phyloP scores from a whole-genome alignment of 345 rosid species.

The Aethionema arabicum region DNA sequence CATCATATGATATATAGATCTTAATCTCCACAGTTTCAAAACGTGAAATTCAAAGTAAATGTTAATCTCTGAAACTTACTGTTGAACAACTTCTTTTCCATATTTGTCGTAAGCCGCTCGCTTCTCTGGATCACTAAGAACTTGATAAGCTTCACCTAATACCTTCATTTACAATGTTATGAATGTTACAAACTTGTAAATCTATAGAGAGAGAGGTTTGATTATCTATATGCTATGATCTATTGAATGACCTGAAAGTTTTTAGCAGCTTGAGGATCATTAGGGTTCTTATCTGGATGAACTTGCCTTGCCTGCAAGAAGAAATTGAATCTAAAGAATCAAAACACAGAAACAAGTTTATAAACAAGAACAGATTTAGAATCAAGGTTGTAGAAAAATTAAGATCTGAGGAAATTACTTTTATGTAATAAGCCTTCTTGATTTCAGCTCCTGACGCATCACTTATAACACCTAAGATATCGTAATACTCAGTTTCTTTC shows the following conservation, averaged over 20 bases:
- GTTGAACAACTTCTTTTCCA: slow-evolving; percentile 77
- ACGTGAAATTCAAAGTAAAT: no score
- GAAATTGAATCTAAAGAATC: slow-evolving; percentile 1
- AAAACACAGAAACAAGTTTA: not conserved
- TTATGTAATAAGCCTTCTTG: slow-evolving; percentile 87
- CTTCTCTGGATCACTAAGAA: slow-evolving; percentile 85
- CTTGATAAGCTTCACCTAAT: slow-evolving; percentile 95
- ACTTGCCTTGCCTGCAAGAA: slow-evolving; percentile 73
- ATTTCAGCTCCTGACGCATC: slow-evolving; percentile 76
- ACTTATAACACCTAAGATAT: slow-evolving; percentile 62
- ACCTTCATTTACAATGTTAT: slow-evolving; percentile 43
- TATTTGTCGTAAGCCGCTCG: slow-evolving; percentile 77
- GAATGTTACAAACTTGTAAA: slow-evolving; percentile 9
- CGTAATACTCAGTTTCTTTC: slow-evolving; percentile 72
- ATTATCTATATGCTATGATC: not conserved
- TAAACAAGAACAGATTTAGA: no score
- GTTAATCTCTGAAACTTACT: slow-evolving; percentile 51
- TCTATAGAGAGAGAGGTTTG: not conserved
- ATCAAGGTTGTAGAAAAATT: not conserved
- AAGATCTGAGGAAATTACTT: slow-evolving; percentile 43
- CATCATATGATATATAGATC: not conserved
- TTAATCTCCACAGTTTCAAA: no score
- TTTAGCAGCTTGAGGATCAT: slow-evolving; percentile 83
- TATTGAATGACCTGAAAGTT: slow-evolving; percentile 71
- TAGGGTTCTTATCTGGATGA: slow-evolving; percentile 96